Evolutionary conservation across 345 rosid species (phyloP), one percentile per base, ranked within the genome.

Genomic region (Brassica nigra): DNA sequence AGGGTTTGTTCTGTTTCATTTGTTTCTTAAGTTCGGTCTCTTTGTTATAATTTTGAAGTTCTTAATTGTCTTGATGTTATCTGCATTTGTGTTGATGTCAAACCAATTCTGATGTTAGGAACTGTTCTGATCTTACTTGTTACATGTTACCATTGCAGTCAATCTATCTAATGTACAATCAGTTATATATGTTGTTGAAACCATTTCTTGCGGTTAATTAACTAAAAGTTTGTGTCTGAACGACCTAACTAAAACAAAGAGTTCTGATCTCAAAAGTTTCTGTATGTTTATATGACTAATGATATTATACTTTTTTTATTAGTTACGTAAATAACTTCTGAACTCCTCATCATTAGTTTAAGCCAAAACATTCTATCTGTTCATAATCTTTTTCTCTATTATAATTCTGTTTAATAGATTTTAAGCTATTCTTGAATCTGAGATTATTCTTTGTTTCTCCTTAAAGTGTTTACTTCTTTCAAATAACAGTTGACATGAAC

Each of bases 1-100:
- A 8, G 68, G 12, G 9, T 68, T 59, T 71, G 10, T 64, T 65
- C 5, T 71, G 72, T 66, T 55, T 39, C 37, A 66, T 72, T 39
- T 16, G 28, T 58, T 64, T 44, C 68, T 58, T 71, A 27, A 64
- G 55, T 49, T 49, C 55, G 7, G 55, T 49, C 55, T 49, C 55
- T 49, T 49, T 49, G 55, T 49, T 49, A 49, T 49, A 49, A n/a
- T 16, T 49, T 49, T 49, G 55, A 49, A 49, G 16, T 49, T 49
- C 18, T 49, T 49, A 14, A 49, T 12, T 49, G 55, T 49, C 55
- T 49, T 49, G 55, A 49, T 49, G 55, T 14, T 44, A 44, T 14
- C 16, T 49, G 16, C 16, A 14, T 49, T 8, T 44, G 54, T 11
- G 54, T 44, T 44, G 54, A 44, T 44, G 54, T 44, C 54, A 44